Base-by-base conservation (phyloP, 345 rosid species). In the Limnanthes douglasii region DNA sequence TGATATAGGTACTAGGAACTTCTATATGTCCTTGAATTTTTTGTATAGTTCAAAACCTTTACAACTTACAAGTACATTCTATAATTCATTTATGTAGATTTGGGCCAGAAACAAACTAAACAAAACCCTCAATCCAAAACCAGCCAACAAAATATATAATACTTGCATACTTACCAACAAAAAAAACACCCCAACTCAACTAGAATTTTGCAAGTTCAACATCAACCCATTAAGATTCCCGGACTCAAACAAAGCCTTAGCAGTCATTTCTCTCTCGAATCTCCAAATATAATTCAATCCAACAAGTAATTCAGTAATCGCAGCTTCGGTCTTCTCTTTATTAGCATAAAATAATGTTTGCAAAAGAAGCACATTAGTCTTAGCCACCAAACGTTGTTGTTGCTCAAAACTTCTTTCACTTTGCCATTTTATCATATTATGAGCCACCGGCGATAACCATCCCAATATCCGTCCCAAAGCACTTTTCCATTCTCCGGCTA, bases 361-460 rank as follows among this genome's bases (percentile, higher is more conserved):
- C 59, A 85, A 54, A 21, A 92, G 65, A 48, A 85, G 72, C 52
- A 75, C 86, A 2, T 37, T 31, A 1, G 64, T 69, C 40, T 42
- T 70, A 2, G 68, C 40, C 5, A 50, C 50, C 50, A 63, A 24
- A 46, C 66, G 67, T 39, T 72, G 79, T 57, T 65, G 93, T 60
- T 69, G 96, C 65, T 78, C 96, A 21, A 80, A 78, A 71, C 93
- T 92, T 60, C 99, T 73, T 46, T 81, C 99, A 13, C 72, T 75
- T 39, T 92, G 99, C 96, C 99, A 92, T 60, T 69, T 81, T 8
- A 92, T 85, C 99, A 78, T 92, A 31, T 85, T 85, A 42, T 92
- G 96, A 1, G 93, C 99, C 43, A 92, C 36, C 1, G 94, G 99
- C 4, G 93, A 67, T 43, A 92, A 28, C 99, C 99, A 92, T 13